Conservation (phyloP, 352 stramenopile genomes). For the Pythium biforme region DNA sequence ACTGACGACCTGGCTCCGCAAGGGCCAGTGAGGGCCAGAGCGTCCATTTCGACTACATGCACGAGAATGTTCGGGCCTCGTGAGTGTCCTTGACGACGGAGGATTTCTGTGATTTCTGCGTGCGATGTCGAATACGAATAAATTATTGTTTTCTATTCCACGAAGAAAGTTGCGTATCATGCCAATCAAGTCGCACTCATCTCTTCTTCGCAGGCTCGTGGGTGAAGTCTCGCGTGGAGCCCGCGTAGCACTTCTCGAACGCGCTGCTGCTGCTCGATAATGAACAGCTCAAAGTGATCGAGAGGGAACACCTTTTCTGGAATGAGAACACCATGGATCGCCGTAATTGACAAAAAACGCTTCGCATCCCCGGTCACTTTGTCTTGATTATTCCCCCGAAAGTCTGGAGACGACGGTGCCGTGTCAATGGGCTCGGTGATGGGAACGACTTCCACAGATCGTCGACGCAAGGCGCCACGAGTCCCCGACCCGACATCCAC, state of each 20-base stretch:
- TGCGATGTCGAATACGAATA: conserved; percentile 11
- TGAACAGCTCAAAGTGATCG: conserved; percentile 2
- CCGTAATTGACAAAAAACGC: conserved; percentile 5
- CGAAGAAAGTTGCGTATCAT: not conserved
- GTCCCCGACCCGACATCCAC: not conserved
- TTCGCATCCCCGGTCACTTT: not conserved
- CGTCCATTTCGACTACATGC: not conserved
- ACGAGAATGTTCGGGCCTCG: not conserved
- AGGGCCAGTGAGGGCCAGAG: conserved; percentile 27
- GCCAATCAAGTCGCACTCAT: not conserved
- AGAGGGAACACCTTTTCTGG: conserved; percentile 13
- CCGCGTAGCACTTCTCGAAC: not conserved
- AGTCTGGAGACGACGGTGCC: not conserved
- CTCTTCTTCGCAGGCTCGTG: not conserved
- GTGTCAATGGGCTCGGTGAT: not conserved
- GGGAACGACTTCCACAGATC: conserved; percentile 10
- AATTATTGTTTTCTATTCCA: conserved; percentile 18
- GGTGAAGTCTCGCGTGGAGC: conserved; percentile 11
- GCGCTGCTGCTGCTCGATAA: conserved; percentile 13
- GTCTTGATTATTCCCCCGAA: not conserved
- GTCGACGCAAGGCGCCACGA: not conserved
- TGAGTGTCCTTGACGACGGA: not conserved
- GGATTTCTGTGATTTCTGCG: not conserved
- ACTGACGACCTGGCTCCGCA: conserved; percentile 67
- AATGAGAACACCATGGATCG: conserved; percentile 17